Evolutionary conservation across 495 filamentous ascomycete species (phyloP).

Genomic region (Viridothelium virens): DNA sequence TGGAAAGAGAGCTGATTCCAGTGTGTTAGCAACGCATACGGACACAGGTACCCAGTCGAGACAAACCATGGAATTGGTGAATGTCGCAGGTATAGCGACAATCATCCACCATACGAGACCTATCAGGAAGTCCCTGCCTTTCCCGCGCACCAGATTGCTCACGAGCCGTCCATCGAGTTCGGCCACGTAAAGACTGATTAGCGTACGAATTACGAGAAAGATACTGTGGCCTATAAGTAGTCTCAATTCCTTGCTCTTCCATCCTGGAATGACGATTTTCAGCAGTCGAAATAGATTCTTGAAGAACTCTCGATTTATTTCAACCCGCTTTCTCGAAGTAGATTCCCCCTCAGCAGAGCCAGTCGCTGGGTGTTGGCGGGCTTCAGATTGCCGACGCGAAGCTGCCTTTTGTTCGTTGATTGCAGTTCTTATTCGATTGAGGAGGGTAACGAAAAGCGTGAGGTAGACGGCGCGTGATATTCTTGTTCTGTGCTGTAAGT

Average conservation of each 20-base stretch:
- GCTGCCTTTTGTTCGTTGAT: constrained; percentile 89
- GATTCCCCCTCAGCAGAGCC: constrained; percentile 44
- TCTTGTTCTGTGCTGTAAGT: constrained; percentile 75
- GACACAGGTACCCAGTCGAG: not conserved
- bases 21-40: not conserved
- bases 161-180: constrained; percentile 91
- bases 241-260: constrained; percentile 78
- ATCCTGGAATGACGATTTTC: constrained; percentile 82
- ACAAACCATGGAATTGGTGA: constrained; percentile 96
- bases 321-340: constrained; percentile 61
- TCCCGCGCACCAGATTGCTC: constrained; percentile 82
- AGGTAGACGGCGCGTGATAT: constrained; percentile 90
- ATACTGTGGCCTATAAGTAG: constrained; percentile 77
- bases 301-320: constrained; percentile 94
- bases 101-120: constrained; percentile 98
- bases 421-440: constrained; percentile 84
- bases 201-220: constrained; percentile 72
- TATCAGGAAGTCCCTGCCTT: constrained; percentile 80
- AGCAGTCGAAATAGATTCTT: constrained; percentile 69
- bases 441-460: constrained; percentile 78
- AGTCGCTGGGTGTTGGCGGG: constrained; percentile 41
- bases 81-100: constrained; percentile 93
- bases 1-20: constrained; percentile 92
- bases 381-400: constrained; percentile 59
- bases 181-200: constrained; percentile 91